Evolutionary conservation across 345 rosid genomes (phyloP).

Genomic region (Ceriops decandra): DNA sequence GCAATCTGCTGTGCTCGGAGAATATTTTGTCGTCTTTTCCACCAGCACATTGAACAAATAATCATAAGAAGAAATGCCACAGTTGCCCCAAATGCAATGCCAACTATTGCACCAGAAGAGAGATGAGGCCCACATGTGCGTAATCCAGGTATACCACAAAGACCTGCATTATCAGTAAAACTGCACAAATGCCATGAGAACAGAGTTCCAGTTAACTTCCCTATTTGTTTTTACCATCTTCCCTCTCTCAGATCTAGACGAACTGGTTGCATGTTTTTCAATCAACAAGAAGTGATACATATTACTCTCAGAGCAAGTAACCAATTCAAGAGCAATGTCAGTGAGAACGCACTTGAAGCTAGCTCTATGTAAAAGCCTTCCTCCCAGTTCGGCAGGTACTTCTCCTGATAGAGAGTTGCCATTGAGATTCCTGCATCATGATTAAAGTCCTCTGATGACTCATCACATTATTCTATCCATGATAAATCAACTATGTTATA

Average conservation of each 20-base stretch:
- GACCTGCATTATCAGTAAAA: slow-evolving; percentile 90
- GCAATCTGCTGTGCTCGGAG: slow-evolving; percentile 80
- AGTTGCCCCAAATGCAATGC: slow-evolving; percentile 62
- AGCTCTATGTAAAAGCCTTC: slow-evolving; percentile 88
- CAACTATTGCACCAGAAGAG: slow-evolving; percentile 74
- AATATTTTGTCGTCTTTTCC: slow-evolving; percentile 91
- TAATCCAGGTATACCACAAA: slow-evolving; percentile 96
- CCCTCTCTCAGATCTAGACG: too few species aligned
- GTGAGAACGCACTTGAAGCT: slow-evolving; percentile 74
- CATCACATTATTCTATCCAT: background rate
- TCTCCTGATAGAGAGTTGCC: slow-evolving; percentile 81
- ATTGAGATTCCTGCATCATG: slow-evolving; percentile 72
- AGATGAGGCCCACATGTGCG: slow-evolving; percentile 75
- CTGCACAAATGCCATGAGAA: slow-evolving; percentile 43
- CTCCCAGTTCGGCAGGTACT: slow-evolving; percentile 88
- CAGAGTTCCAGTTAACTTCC: background rate
- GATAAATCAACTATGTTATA: background rate
- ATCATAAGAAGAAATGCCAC: slow-evolving; percentile 51
- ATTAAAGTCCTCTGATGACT: background rate
- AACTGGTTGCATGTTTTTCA: too few species aligned
- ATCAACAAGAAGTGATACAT: background rate
- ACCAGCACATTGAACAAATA: slow-evolving; percentile 60
- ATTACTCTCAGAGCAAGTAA: background rate
- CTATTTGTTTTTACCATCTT: too few species aligned
- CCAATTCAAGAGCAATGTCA: slow-evolving; percentile 6